Evolutionary conservation across 73 alveolate genomes (phyloP).

Genomic region (Paramecium sonneborni): DNA sequence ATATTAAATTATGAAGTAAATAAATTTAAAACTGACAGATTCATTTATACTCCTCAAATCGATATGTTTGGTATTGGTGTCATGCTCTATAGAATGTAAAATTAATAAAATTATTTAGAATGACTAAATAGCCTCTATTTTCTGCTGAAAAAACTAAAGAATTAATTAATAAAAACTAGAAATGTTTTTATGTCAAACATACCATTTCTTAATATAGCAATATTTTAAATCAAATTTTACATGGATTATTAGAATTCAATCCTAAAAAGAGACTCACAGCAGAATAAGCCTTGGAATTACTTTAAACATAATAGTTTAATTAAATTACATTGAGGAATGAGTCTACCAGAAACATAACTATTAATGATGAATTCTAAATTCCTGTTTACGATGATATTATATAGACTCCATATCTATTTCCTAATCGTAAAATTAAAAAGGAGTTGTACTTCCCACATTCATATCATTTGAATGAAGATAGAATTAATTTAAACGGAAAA

Average conservation of each 20-base stretch:
- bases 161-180: not conserved
- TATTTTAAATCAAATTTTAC: not conserved
- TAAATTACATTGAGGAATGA: not conserved
- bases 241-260: not conserved
- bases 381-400: not conserved
- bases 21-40: not conserved
- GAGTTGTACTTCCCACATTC: not conserved
- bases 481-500: not conserved
- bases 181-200: not conserved
- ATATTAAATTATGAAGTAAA: not conserved
- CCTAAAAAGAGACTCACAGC: constrained; percentile 7
- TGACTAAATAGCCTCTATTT: constrained; percentile 15
- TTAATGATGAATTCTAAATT: not conserved
- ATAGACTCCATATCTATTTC: constrained; percentile 14
- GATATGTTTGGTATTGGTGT: constrained; percentile 45
- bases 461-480: constrained; percentile 1
- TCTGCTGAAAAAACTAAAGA: constrained; percentile 29
- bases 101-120: not conserved
- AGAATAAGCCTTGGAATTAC: not conserved
- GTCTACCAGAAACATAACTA: not conserved
- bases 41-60: not conserved
- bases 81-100: not conserved
- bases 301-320: not conserved
- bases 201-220: not conserved
- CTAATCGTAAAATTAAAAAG: not conserved